A percentile compares a stretch with the other conserved stretches of the same genome.
Evolutionary conservation across 139 green algal species (phyloP).

Genomic region (Coelastrella sp.): DNA sequence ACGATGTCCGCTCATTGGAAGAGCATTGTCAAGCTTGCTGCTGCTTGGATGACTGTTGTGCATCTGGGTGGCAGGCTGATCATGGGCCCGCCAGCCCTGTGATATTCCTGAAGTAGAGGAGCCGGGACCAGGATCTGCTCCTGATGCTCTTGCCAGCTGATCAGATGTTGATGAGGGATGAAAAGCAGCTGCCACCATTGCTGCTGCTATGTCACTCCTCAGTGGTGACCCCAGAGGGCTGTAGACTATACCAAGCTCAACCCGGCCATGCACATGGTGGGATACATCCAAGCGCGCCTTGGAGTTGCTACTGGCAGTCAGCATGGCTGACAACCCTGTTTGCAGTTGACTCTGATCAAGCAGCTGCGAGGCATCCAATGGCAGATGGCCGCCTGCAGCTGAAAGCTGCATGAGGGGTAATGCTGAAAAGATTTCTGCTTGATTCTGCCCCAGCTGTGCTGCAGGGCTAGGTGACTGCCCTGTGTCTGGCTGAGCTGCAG

Average conservation of each 20-base stretch:
- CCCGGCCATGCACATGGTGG: slow-evolving; percentile 34
- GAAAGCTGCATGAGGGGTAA: neutral
- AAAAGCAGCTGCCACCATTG: neutral
- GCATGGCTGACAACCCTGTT: neutral
- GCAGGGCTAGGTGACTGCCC: neutral
- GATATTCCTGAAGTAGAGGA: too few relatives aligned
- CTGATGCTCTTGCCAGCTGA: too few relatives aligned
- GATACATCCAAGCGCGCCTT: neutral
- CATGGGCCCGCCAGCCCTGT: too few relatives aligned
- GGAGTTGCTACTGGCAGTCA: neutral
- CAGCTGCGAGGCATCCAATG: slow-evolving; percentile 20
- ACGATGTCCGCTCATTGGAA: too few relatives aligned
- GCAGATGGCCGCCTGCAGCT: neutral
- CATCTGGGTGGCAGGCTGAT: too few relatives aligned
- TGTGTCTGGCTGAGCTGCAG: slow-evolving; percentile 4
- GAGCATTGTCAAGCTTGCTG: too few relatives aligned
- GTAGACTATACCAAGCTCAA: slow-evolving; percentile 27
- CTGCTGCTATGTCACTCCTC: neutral
- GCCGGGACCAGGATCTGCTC: too few relatives aligned
- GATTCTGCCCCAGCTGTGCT: neutral
- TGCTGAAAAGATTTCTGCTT: neutral
- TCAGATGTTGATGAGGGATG: neutral
- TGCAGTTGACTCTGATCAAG: slow-evolving; percentile 11
- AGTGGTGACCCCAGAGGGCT: neutral
- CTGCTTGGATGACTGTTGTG: too few relatives aligned